Evolutionary conservation across 805 yeast species (phyloP).

Genomic region (Ascoidea tarda): DNA sequence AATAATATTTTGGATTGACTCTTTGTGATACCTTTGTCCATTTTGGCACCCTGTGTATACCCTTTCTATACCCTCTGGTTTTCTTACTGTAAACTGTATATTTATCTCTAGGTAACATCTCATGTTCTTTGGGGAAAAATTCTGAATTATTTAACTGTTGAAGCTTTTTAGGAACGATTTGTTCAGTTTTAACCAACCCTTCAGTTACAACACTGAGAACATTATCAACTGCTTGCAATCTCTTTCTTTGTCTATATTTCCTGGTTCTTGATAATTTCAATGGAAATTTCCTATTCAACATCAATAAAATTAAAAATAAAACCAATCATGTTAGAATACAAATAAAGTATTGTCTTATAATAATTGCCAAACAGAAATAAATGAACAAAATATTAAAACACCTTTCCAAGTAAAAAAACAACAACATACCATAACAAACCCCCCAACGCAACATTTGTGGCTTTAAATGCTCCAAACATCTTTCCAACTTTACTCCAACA

Average conservation of each 20-base stretch:
- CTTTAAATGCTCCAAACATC: conserved; percentile 66
- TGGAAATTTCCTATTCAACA: conserved; percentile 42
- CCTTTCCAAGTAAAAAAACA: background rate
- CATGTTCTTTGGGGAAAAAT: conserved; percentile 61
- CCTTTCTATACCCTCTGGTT: conserved; percentile 70
- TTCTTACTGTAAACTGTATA: conserved; percentile 75
- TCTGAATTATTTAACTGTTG: conserved; percentile 22
- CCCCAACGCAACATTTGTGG: conserved; percentile 41
- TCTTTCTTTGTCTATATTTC: conserved; percentile 70
- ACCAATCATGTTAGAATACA: no score
- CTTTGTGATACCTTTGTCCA: conserved; percentile 82
- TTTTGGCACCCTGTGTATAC: conserved; percentile 77
- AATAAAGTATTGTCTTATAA: no score
- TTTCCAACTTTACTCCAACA: no score
- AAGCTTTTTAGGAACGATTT: conserved; percentile 18
- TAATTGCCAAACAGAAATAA: background rate
- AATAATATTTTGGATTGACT: conserved; percentile 62
- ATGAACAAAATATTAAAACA: background rate
- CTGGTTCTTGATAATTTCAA: conserved; percentile 70
- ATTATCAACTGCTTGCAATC: conserved; percentile 71
- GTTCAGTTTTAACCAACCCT: conserved; percentile 25
- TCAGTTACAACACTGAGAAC: conserved; percentile 53
- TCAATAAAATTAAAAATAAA: conserved; percentile 1
- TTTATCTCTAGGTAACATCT: conserved; percentile 74
- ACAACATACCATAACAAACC: conserved; percentile 57